Percentiles rank a stretch among this genome's conserved stretches.
phyloP scores from a whole-genome alignment of 208 protist species.

The Crithidia fasciculata region DNA sequence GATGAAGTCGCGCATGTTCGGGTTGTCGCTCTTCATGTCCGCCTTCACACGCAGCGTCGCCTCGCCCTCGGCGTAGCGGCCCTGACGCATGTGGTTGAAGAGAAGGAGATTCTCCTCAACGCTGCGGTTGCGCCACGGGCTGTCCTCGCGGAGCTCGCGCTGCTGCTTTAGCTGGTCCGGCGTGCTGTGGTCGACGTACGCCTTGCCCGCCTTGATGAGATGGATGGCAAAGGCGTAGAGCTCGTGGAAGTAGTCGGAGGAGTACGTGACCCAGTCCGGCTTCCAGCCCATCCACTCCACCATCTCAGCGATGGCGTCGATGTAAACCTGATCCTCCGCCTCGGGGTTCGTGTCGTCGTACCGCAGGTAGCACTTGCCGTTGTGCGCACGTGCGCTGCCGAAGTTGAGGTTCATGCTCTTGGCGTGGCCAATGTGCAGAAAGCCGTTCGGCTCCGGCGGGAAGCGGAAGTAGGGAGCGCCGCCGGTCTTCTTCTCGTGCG shows the following conservation, averaged over 20 bases:
- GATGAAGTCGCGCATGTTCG: slow-evolving; percentile 98
- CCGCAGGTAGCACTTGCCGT: slow-evolving; percentile 96
- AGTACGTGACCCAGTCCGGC: slow-evolving; percentile 95
- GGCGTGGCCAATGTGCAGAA: slow-evolving; percentile 99
- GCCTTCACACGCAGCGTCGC: slow-evolving; percentile 98
- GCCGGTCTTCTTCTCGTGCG: slow-evolving; percentile 61
- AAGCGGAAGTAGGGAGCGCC: slow-evolving; percentile 94
- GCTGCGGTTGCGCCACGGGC: slow-evolving; percentile 89
- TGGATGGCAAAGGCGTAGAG: slow-evolving; percentile 98
- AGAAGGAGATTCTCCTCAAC: slow-evolving; percentile 92
- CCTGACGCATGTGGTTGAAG: slow-evolving; percentile 95
- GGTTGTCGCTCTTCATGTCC: slow-evolving; percentile 97
- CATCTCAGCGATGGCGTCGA: slow-evolving; percentile 96
- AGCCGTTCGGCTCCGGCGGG: slow-evolving; percentile 97
- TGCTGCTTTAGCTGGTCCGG: slow-evolving; percentile 94
- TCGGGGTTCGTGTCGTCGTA: slow-evolving; percentile 99
- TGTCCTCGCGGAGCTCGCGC: slow-evolving; percentile 84
- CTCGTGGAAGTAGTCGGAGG: slow-evolving; percentile 99
- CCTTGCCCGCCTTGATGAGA: slow-evolving; percentile 97
- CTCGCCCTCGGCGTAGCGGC: slow-evolving; percentile 97
- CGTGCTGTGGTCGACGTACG: slow-evolving; percentile 98
- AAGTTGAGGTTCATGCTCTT: slow-evolving; percentile 99
- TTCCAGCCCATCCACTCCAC: slow-evolving; percentile 93
- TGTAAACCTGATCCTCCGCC: slow-evolving; percentile 97
- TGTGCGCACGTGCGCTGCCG: slow-evolving; percentile 92